Evolutionary conservation across 345 rosid genomes (phyloP).

Genomic region (Pugionium dolabratum): DNA sequence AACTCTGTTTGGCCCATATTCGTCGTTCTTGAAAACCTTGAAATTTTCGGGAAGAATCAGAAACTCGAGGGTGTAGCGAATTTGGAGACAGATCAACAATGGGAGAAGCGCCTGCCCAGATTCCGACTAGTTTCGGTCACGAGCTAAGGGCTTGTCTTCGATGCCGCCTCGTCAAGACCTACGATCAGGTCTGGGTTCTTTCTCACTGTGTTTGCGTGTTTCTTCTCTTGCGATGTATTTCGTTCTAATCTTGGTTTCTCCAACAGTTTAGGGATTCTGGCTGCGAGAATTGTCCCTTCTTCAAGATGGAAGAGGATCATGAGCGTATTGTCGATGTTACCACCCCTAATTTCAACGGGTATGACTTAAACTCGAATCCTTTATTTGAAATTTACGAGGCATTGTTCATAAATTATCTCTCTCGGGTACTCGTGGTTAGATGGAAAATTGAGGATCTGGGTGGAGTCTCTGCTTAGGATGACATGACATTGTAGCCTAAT

Average conservation of each 20-base stretch:
- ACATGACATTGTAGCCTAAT: neutral
- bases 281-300: constrained; percentile 83
- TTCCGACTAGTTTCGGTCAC: constrained; percentile 93
- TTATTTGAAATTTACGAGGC: neutral
- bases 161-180: constrained; percentile 86
- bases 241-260: neutral
- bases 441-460: neutral
- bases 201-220: neutral
- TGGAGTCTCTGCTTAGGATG: constrained; percentile 3
- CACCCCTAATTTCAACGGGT: constrained; percentile 84
- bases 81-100: constrained; percentile 21
- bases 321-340: constrained; percentile 87
- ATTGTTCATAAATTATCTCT: constrained; percentile 7
- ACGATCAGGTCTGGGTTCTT: constrained; percentile 63
- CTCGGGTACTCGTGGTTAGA: neutral
- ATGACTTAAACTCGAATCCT: constrained; percentile 6
- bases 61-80: neutral
- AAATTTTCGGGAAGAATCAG: neutral
- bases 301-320: constrained; percentile 78
- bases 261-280: constrained; percentile 77
- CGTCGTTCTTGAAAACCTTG: too few relatives aligned
- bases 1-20: too few relatives aligned
- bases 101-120: constrained; percentile 74
- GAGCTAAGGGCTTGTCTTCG: constrained; percentile 88
- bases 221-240: neutral